Conservation (phyloP, 148 eudicot genomes). For the Linanthus parryae region DNA sequence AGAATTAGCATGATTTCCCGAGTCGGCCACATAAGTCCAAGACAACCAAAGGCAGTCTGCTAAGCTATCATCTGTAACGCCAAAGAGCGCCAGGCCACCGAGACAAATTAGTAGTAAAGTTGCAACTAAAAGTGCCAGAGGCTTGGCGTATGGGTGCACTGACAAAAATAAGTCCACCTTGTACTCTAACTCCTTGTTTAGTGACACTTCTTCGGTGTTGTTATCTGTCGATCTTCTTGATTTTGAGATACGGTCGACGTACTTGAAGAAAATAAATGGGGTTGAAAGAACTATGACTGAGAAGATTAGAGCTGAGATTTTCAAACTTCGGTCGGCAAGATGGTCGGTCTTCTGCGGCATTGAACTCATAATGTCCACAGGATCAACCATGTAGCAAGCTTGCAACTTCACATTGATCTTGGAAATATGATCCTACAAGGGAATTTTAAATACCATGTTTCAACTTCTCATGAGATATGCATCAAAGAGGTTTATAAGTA, state of each 20-base stretch:
- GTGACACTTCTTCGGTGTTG: slow-evolving; percentile 27
- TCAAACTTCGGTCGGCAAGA: slow-evolving; percentile 23
- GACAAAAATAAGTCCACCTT: slow-evolving; percentile 42
- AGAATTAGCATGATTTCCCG: slow-evolving; percentile 48
- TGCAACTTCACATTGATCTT: slow-evolving; percentile 24
- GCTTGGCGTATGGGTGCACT: slow-evolving; percentile 53
- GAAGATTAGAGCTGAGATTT: slow-evolving; percentile 24
- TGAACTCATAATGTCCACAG: slow-evolving; percentile 10
- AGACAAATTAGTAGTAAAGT: slow-evolving; percentile 42
- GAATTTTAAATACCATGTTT: neutral
- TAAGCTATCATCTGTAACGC: slow-evolving; percentile 47
- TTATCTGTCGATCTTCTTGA: slow-evolving; percentile 30
- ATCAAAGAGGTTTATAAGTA: neutral
- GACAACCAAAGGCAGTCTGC: slow-evolving; percentile 51
- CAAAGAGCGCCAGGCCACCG: slow-evolving; percentile 56
- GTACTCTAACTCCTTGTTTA: slow-evolving; percentile 48
- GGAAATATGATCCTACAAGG: slow-evolving; percentile 32
- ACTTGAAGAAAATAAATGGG: slow-evolving; percentile 41
- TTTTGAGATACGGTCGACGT: slow-evolving; percentile 34
- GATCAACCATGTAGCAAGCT: slow-evolving; percentile 26
- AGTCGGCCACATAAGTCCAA: slow-evolving; percentile 48
- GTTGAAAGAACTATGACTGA: slow-evolving; percentile 29
- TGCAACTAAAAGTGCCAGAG: slow-evolving; percentile 44
- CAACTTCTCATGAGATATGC: neutral
- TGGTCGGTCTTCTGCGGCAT: slow-evolving; percentile 10